These are phyloP conservation scores for Viridothelium virens DNA, from an alignment of 495 filamentous ascomycete genomes.

Conservation along the genomic window DNA sequence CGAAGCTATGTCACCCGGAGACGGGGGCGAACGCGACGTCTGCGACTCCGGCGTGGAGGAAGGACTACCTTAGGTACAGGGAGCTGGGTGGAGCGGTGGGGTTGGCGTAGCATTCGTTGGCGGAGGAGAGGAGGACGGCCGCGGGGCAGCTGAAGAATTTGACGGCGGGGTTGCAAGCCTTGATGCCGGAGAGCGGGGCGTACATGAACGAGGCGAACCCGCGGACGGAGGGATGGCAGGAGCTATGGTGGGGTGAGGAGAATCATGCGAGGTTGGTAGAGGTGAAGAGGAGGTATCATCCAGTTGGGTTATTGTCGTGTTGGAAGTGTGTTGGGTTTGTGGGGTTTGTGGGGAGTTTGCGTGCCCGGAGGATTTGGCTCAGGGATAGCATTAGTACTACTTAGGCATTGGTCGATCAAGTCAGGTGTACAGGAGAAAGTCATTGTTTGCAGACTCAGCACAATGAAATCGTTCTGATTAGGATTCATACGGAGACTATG, in stretches of 20 bases:
- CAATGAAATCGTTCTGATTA: too few species aligned
- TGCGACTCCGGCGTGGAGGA: slow-evolving; percentile 41
- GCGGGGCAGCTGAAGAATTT: slow-evolving; percentile 36
- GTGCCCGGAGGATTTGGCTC: background rate
- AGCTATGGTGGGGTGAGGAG: slow-evolving; percentile 16
- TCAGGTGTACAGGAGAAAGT: background rate
- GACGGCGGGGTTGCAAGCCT: background rate
- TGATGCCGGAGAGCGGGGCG: slow-evolving; percentile 20
- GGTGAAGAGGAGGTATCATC: slow-evolving; percentile 18
- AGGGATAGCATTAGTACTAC: background rate
- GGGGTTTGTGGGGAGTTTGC: background rate
- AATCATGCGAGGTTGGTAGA: slow-evolving; percentile 18
- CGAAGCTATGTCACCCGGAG: slow-evolving; percentile 31
- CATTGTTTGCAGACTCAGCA: too few species aligned
- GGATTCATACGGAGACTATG: background rate
- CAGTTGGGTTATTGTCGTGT: slow-evolving; percentile 16
- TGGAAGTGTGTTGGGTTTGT: slow-evolving; percentile 19
- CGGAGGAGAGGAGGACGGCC: slow-evolving; percentile 32
- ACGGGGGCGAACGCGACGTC: slow-evolving; percentile 32
- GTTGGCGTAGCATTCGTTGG: slow-evolving; percentile 36
- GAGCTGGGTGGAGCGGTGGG: slow-evolving; percentile 33
- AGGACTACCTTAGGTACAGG: slow-evolving; percentile 28
- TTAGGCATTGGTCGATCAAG: background rate
- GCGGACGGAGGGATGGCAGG: slow-evolving; percentile 21
- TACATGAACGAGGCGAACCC: slow-evolving; percentile 29